Base-by-base conservation (phyloP, 306 rosid species). In the Fragaria vesca region DNA sequence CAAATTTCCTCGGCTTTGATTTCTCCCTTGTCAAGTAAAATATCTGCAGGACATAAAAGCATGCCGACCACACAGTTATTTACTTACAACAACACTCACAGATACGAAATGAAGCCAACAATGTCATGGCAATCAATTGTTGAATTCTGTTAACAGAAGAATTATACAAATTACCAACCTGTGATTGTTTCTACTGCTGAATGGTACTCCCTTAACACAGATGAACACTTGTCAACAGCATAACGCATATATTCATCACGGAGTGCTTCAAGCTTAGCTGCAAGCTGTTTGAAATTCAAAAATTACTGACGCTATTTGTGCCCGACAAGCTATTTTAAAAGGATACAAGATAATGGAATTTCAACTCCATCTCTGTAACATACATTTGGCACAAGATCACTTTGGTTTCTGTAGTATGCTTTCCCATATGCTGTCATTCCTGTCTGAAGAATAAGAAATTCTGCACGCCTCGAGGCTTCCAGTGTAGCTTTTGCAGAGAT, bases 371-470 rank as follows among this genome's bases (percentile, higher is more conserved):
- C 45, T 61, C 42, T 3, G 66, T 71, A 10, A 82, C 91, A 77
- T 92, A 94, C 98, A 83, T 92, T 92, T 78, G 98, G 93, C 84
- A 94, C 91, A 81, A 94, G 97, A 85, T 94, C 98, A 78, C 89
- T 76, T 40, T 85, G 85, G 78, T 72, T 89, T 87, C 90, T 91
- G 88, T 89, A 94, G 85, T 79, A 92, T 77, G 93, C 97, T 91
- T 94, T 94, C 79, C 98, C 98, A 69, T 90, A 92, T 51, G 97
- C 97, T 66, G 98, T 94, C 98, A 92, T 92, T 87, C 98, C 98
- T 51, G 98, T 90, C 89, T 86, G 97, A 77, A 94, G 88, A 85
- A 94, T 90, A 50, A 94, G 90, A 88, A 90, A 84, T 51, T 94
- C 98, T 28, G 93, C 95, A 42, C 71, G 87, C 85, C 89, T 92